Evolutionary conservation across 768 basidiomycete species (phyloP), one percentile per base, ranked within the genome.

Genomic region (Mycena vitilis): DNA sequence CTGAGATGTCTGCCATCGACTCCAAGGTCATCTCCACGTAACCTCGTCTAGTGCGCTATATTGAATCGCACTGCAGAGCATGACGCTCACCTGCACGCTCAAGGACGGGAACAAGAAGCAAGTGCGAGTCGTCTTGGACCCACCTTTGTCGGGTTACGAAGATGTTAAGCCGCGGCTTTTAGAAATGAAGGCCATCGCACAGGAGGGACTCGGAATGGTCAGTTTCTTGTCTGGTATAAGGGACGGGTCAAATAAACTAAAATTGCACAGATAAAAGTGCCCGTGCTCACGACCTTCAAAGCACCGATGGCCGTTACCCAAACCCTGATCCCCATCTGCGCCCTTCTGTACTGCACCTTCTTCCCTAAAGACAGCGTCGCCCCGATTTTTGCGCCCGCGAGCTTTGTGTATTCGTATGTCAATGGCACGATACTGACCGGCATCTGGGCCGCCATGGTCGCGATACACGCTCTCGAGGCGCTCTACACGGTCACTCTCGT

Each of bases 131-230:
- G 77, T 80, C 6, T 88, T 95, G 54, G 87, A 92, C 23, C 94
- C 94, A 0, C 92, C 91, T 2, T 81, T 95, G 37, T 72, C 80
- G 5, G 89, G 90, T 0, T 95, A 95, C 73, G 91, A 93, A 1
- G 93, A 94, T 42, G 93, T 95, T 30, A 94, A 94, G 74, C 92
- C 92, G 4, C 87, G 94, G 11, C 76, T 95, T 25, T 79, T 95
- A 23, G 83, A 87, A 63, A 95, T 95, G 94, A 94, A 93, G 74
- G 88, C 88, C 0, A 83, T 92, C 30, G 91, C 94, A 0, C 91
- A 95, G 74, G 92, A 92, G 75, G 85, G 88, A 1, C 84, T 95
- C 12, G 93, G 94, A 34, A 93, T 92, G 91, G 93, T 91, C 63
- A 30, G 88, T 78, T 9, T 30, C 65, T 47, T 20, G 49, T 65